Evolutionary conservation across 1,284 basidiomycete species (phyloP).

Genomic region (Tylopilus sp.): DNA sequence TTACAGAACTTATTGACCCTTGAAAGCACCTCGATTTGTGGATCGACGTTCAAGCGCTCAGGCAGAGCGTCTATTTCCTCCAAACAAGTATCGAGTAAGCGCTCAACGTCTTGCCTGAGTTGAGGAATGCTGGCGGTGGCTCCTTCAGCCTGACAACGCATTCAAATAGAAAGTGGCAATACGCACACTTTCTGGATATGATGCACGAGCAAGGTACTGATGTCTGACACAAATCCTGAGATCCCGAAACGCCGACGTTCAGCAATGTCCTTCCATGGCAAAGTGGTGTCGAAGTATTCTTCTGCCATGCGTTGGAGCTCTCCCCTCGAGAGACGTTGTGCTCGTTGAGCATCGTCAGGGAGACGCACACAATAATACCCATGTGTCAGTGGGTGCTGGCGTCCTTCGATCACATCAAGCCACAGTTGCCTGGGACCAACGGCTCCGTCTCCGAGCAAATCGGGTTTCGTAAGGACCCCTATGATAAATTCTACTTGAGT

Average conservation of each 20-base stretch:
- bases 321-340: constrained; percentile 44
- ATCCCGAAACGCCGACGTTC: constrained; percentile 66
- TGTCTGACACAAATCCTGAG: constrained; percentile 60
- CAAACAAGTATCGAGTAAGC: constrained; percentile 49
- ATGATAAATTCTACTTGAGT: neutral
- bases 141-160: constrained; percentile 16
- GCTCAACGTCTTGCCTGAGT: constrained; percentile 49
- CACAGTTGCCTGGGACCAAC: constrained; percentile 56
- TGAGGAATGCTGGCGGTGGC: constrained; percentile 53
- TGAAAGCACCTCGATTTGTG: constrained; percentile 57
- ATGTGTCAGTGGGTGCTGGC: constrained; percentile 54
- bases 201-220: constrained; percentile 63
- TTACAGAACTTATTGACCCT: constrained; percentile 58
- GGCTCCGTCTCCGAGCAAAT: constrained; percentile 59
- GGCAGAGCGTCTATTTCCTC: constrained; percentile 57
- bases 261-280: constrained; percentile 62
- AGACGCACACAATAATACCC: constrained; percentile 78
- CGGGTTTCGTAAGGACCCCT: constrained; percentile 79
- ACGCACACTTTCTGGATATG: constrained; percentile 66
- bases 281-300: constrained; percentile 58
- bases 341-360: constrained; percentile 69
- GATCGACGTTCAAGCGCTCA: constrained; percentile 49
- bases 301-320: constrained; percentile 54
- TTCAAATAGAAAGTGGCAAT: neutral
- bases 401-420: constrained; percentile 66